Conservation (phyloP, 2,329 filamentous ascomycete species). For the Neonectria ditissima region DNA sequence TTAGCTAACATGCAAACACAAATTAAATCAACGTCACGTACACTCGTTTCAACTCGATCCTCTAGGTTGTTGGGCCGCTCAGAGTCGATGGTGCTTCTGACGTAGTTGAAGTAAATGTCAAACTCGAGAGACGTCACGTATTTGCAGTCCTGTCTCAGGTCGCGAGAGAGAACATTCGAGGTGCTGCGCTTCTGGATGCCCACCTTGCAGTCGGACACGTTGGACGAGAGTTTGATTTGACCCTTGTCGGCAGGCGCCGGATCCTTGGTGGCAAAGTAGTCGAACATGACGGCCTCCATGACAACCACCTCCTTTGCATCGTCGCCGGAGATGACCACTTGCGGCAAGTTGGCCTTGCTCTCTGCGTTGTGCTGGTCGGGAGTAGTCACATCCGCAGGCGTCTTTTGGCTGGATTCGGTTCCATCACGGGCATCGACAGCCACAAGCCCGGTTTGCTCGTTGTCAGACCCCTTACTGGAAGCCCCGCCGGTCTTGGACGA, state of each 20-base stretch:
- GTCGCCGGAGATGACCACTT: constrained; percentile 8
- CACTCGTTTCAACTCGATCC: constrained; percentile 4
- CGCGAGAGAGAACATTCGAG: constrained; percentile 2
- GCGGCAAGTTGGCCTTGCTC: constrained; percentile 16
- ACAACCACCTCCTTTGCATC: constrained; percentile 22
- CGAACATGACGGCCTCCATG: constrained; percentile 26
- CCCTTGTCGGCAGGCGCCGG: constrained; percentile 13
- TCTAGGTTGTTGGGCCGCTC: constrained; percentile 17
- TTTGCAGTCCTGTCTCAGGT: constrained; percentile 11
- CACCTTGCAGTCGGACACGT: constrained; percentile 20
- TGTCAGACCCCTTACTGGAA: not conserved
- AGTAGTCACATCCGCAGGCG: constrained; percentile 5
- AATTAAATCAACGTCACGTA: constrained; percentile 8
- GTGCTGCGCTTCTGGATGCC: constrained; percentile 13
- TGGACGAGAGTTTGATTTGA: constrained; percentile 13
- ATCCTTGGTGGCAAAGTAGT: constrained; percentile 17
- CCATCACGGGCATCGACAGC: constrained; percentile 12
- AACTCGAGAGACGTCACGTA: constrained; percentile 22
- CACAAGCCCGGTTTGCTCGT: constrained; percentile 12
- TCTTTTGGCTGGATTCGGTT: constrained; percentile 5
- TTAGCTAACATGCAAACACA: too few species aligned
- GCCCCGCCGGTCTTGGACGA: not conserved
- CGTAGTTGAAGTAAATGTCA: constrained; percentile 25
- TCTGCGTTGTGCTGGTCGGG: constrained; percentile 22
- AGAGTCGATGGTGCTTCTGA: not conserved